Evolutionary conservation across 1,284 basidiomycete genomes (phyloP).

Genomic region (Sanghuangporus sanghuang): DNA sequence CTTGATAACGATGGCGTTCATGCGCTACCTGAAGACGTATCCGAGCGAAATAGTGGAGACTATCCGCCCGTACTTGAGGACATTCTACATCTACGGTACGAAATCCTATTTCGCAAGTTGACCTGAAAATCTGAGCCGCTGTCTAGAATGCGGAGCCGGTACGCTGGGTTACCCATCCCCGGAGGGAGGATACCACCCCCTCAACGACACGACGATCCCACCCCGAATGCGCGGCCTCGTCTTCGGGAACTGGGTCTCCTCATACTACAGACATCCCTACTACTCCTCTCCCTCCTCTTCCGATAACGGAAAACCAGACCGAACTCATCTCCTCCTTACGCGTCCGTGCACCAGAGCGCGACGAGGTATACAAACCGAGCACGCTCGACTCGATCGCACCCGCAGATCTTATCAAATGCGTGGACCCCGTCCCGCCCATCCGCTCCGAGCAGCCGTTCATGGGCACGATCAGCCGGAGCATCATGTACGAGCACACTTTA

Average conservation of each 20-base stretch:
- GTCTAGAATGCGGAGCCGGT: constrained; percentile 4
- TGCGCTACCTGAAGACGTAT: constrained; percentile 5
- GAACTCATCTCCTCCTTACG: background rate
- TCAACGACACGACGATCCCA: constrained; percentile 11
- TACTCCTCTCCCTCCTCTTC: background rate
- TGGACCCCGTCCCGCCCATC: constrained; percentile 6
- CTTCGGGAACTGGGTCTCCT: constrained; percentile 17
- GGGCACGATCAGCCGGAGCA: background rate
- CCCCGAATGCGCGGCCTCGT: background rate
- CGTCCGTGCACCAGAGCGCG: background rate
- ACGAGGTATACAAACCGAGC: background rate
- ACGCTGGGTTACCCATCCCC: constrained; percentile 9
- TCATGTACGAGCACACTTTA: constrained; percentile 1
- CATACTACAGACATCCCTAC: constrained; percentile 15
- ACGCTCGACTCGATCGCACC: constrained; percentile 10
- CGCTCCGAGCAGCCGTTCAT: constrained; percentile 8
- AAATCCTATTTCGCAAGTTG: background rate
- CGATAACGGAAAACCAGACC: background rate
- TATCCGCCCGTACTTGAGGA: constrained; percentile 4
- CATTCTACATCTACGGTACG: constrained; percentile 16
- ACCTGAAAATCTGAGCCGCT: too few relatives aligned
- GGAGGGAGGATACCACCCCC: constrained; percentile 13
- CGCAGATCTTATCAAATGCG: background rate
- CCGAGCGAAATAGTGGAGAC: background rate
- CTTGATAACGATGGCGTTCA: constrained; percentile 9